Evolutionary conservation across 345 rosid species (phyloP).

Genomic region (Eucalyptus polyanthemos): DNA sequence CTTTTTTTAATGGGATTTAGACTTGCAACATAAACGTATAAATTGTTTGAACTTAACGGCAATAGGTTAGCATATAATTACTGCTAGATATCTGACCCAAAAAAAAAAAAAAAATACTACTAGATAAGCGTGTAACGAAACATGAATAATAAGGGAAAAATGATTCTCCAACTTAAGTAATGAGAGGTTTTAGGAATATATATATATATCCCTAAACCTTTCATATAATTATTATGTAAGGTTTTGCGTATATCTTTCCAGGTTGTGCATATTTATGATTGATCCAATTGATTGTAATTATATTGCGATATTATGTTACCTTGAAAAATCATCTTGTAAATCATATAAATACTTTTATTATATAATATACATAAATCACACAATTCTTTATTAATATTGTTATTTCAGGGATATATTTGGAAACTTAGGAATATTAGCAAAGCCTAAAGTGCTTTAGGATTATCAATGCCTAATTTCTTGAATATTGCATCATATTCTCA

Average conservation of each 20-base stretch:
- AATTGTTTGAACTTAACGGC: not conserved
- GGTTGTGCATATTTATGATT: not conserved
- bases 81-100: accelerated
- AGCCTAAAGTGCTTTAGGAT: not conserved
- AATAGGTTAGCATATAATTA: not conserved
- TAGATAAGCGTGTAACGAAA: not conserved
- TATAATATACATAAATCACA: not conserved
- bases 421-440: not conserved
- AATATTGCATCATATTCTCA: not conserved
- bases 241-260: not conserved
- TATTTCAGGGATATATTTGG: not conserved
- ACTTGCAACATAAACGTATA: not conserved
- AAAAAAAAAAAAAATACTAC: not conserved
- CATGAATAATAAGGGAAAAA: not conserved
- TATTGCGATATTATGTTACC: not conserved
- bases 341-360: not conserved
- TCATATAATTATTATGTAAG: not conserved
- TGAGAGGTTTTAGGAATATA: not conserved
- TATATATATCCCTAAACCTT: not conserved
- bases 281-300: not conserved
- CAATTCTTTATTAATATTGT: not conserved
- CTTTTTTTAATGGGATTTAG: not conserved
- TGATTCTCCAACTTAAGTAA: not conserved
- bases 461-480: not conserved
- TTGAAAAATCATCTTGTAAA: not conserved